A percentile compares a stretch with the other conserved stretches of the same genome.
phyloP scores from a whole-genome alignment of 805 yeast genomes.

The Jamesozyma jinghongensis region DNA sequence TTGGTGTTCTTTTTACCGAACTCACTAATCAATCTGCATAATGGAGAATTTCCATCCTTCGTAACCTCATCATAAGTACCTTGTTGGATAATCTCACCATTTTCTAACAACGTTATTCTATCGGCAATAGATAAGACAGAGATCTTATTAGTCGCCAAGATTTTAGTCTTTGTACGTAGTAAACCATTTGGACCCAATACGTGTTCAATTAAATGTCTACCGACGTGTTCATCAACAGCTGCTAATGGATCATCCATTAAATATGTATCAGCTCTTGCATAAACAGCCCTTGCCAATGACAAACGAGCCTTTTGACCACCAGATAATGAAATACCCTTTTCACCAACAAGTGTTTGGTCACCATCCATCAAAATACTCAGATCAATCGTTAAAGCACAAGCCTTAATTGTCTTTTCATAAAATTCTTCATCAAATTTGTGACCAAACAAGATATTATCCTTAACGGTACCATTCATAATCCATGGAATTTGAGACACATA shows the following conservation, averaged over 20 bases:
- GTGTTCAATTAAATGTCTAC: slow-evolving; percentile 70
- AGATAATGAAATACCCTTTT: slow-evolving; percentile 89
- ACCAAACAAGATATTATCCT: slow-evolving; percentile 87
- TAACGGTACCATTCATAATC: slow-evolving; percentile 93
- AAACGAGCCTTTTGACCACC: slow-evolving; percentile 98
- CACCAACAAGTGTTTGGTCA: slow-evolving; percentile 90
- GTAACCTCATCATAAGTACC: slow-evolving; percentile 49
- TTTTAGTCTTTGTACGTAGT: slow-evolving; percentile 59
- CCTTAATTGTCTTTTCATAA: slow-evolving; percentile 70
- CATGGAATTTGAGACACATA: slow-evolving; percentile 92
- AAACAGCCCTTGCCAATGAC: slow-evolving; percentile 91
- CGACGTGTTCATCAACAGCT: slow-evolving; percentile 97
- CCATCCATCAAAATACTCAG: slow-evolving; percentile 76
- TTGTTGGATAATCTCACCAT: slow-evolving; percentile 59
- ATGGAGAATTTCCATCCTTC: slow-evolving; percentile 36
- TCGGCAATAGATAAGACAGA: slow-evolving; percentile 72
- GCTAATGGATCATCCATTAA: slow-evolving; percentile 86
- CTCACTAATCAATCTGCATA: slow-evolving; percentile 48
- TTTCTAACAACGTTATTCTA: slow-evolving; percentile 56
- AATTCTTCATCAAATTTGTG: slow-evolving; percentile 72
- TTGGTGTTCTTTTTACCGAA: slow-evolving; percentile 43
- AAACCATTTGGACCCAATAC: slow-evolving; percentile 79
- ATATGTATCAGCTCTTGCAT: slow-evolving; percentile 86
- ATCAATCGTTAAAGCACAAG: slow-evolving; percentile 82
- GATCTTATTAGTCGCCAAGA: slow-evolving; percentile 81